These are phyloP conservation scores for Edaphochlamys debaryana DNA, from an alignment of 139 green algal species.

Conservation along the genomic window DNA sequence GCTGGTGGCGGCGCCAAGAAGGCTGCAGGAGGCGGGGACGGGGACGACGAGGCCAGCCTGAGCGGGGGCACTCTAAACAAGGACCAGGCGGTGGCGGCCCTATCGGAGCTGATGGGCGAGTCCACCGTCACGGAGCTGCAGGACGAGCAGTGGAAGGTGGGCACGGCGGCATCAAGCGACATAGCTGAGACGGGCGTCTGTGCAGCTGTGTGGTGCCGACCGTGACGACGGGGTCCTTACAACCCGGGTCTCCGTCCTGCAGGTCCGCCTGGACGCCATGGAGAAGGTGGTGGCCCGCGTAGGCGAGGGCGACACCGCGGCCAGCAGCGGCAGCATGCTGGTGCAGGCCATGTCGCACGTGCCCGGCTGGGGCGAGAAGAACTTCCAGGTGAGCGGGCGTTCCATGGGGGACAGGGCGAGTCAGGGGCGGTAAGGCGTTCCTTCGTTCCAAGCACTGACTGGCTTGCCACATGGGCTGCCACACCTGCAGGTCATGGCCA, in stretches of 20 bases:
- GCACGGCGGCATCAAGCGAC: no score
- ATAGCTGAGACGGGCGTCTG: no score
- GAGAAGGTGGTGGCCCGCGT: slow-evolving; percentile 64
- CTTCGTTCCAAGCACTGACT: neutral
- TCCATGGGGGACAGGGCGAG: no score
- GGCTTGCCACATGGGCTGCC: no score
- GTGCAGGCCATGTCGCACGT: slow-evolving; percentile 75
- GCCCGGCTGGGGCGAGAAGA: slow-evolving; percentile 94
- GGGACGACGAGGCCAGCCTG: slow-evolving; percentile 58
- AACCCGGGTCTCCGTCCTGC: neutral
- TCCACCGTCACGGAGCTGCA: slow-evolving; percentile 66
- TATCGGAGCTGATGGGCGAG: slow-evolving; percentile 71
- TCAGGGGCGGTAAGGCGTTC: neutral
- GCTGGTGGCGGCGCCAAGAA: neutral
- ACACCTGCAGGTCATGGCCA: slow-evolving; percentile 84
- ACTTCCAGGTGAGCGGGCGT: slow-evolving; percentile 88
- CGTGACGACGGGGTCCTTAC: no score
- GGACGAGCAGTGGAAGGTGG: slow-evolving; percentile 90
- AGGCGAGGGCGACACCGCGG: slow-evolving; percentile 45
- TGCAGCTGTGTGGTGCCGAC: no score
- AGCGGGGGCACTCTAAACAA: slow-evolving; percentile 47
- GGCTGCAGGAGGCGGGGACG: slow-evolving; percentile 22
- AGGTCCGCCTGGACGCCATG: slow-evolving; percentile 85
- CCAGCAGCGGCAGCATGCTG: slow-evolving; percentile 54
- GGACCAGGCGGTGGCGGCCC: slow-evolving; percentile 62